Percentiles rank a stretch among this genome's conserved stretches.
These are phyloP conservation scores for Auxenochlorella pyrenoidosa DNA, from an alignment of 139 green algal species.

Conservation along the genomic window DNA sequence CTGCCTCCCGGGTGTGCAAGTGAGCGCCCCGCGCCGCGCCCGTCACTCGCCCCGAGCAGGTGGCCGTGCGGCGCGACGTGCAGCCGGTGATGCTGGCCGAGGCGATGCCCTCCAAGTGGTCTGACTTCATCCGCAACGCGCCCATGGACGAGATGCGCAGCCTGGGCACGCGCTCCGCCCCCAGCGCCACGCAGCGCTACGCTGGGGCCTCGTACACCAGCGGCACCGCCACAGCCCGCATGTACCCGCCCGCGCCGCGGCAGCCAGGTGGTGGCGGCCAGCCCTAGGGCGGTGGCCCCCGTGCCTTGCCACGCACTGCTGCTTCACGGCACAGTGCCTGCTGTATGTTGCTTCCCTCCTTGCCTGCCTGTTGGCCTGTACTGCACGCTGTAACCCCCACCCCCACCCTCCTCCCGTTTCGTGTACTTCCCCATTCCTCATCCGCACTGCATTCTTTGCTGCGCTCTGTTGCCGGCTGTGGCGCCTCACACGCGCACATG, in stretches of 20 bases:
- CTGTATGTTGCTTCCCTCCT: no score
- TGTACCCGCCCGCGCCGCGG: not conserved
- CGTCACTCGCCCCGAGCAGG: not conserved
- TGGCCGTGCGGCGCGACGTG: not conserved
- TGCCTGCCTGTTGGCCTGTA: no score
- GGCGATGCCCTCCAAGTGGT: conserved; percentile 87
- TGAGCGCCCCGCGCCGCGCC: not conserved
- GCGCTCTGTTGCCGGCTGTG: no score
- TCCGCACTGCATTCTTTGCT: no score
- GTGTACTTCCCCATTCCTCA: no score
- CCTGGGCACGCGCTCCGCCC: conserved; percentile 37
- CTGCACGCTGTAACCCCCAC: no score
- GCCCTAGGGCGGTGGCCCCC: no score
- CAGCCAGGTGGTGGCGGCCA: not conserved
- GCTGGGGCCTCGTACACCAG: not conserved
- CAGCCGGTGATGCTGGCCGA: conserved; percentile 77
- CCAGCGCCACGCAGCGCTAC: not conserved
- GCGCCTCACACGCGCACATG: no score
- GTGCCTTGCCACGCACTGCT: no score
- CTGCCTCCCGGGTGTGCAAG: not conserved
- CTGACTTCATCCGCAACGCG: conserved; percentile 86
- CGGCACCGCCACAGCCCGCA: not conserved
- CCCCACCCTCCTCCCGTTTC: no score
- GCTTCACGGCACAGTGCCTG: no score
- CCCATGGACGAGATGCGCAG: conserved; percentile 71